Evolutionary conservation across 495 filamentous ascomycete genomes (phyloP).

Genomic region (Ascodesmis nigricans): DNA sequence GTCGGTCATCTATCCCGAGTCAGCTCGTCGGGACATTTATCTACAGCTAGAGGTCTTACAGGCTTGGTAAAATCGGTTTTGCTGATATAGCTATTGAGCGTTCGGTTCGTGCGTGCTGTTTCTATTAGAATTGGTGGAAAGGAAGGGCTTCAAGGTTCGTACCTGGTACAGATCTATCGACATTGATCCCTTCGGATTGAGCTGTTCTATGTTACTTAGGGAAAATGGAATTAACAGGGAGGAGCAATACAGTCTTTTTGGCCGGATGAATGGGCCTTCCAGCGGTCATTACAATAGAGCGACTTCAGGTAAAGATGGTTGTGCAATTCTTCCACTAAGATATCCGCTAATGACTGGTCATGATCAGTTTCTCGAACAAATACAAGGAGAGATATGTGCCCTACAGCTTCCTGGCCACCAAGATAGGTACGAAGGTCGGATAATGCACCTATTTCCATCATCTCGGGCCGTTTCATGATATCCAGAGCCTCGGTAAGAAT

Average conservation of each 20-base stretch:
- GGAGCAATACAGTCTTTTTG: conserved; percentile 22
- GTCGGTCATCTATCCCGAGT: conserved; percentile 29
- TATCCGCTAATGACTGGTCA: conserved; percentile 55
- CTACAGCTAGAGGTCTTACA: conserved; percentile 14
- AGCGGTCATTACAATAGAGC: conserved; percentile 83
- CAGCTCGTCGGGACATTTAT: not conserved
- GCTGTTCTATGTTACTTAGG: too few relatives aligned
- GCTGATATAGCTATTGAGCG: too few relatives aligned
- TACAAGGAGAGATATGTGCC: not conserved
- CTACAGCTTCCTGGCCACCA: conserved; percentile 63
- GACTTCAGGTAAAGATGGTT: conserved; percentile 95
- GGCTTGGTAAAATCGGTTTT: conserved; percentile 43
- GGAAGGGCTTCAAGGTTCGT: too few relatives aligned
- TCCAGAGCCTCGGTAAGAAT: conserved; percentile 69
- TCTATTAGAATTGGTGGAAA: too few relatives aligned
- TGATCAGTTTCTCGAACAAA: not conserved
- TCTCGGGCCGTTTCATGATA: conserved; percentile 60
- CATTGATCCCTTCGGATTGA: too few relatives aligned
- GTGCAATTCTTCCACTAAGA: conserved; percentile 85
- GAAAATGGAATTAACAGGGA: too few relatives aligned
- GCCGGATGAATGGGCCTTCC: conserved; percentile 42
- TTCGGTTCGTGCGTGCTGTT: too few relatives aligned
- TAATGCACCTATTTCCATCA: conserved; percentile 79
- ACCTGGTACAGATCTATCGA: too few relatives aligned
- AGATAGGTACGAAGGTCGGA: conserved; percentile 72